These are phyloP conservation scores for Yamadazyma dendronema DNA, from an alignment of 1,139 yeast genomes.

Conservation along the genomic window DNA sequence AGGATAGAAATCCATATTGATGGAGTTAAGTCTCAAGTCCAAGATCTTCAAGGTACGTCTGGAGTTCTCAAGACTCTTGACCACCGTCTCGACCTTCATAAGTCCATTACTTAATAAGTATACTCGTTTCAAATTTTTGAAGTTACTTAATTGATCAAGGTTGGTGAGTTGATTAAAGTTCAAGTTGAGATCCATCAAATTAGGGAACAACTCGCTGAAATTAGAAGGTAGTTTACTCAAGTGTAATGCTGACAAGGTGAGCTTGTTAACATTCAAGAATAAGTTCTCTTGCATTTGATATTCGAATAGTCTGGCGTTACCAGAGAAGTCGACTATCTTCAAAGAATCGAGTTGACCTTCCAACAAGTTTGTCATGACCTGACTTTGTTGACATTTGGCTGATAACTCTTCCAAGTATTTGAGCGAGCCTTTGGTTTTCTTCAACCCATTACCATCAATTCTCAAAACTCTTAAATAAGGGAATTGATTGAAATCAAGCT, in stretches of 20 bases:
- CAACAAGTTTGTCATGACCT: conserved; percentile 13
- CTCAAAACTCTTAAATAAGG: conserved; percentile 45
- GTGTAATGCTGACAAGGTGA: conserved; percentile 47
- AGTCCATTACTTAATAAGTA: conserved; percentile 49
- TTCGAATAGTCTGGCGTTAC: conserved; percentile 21
- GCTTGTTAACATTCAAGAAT: conserved; percentile 38
- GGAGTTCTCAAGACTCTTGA: conserved; percentile 31
- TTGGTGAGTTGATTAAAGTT: conserved; percentile 46
- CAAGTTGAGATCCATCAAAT: conserved; percentile 47
- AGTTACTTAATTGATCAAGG: conserved; percentile 26
- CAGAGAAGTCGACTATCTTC: conserved; percentile 38
- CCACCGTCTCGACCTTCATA: conserved; percentile 28
- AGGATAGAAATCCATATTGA: conserved; percentile 50
- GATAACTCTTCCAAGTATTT: conserved; percentile 43
- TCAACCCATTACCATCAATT: conserved; percentile 45
- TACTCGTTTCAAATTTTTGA: conserved; percentile 37
- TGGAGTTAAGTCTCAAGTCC: conserved; percentile 52
- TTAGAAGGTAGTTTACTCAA: conserved; percentile 33
- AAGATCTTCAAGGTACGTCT: conserved; percentile 35
- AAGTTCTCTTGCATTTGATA: background rate
- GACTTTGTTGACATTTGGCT: conserved; percentile 29
- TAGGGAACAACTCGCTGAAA: conserved; percentile 42
- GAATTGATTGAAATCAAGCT: conserved; percentile 30
- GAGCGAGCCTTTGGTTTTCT: conserved; percentile 21
- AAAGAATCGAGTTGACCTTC: conserved; percentile 19